Evolutionary conservation across 306 rosid genomes (phyloP).

Genomic region (Rosa chinensis): DNA sequence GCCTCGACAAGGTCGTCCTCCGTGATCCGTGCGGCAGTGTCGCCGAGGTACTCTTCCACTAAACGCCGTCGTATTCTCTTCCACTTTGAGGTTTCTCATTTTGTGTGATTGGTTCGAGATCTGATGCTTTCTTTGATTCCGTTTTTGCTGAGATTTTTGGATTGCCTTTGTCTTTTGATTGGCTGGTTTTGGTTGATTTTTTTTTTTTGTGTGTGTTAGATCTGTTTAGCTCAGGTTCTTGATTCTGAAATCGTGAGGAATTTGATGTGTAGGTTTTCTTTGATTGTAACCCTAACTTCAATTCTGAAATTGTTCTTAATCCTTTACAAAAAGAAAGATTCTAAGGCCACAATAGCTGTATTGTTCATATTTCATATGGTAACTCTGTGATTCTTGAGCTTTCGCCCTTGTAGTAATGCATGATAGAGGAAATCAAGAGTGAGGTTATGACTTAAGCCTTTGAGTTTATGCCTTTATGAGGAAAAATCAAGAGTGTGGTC

Average conservation of each 20-base stretch:
- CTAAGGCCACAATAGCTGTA: background rate
- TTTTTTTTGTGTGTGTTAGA: background rate
- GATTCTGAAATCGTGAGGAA: background rate
- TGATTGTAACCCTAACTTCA: background rate
- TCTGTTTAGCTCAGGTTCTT: conserved; percentile 2
- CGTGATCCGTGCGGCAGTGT: no score
- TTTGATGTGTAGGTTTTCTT: background rate
- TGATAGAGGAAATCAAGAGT: background rate
- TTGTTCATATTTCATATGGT: background rate
- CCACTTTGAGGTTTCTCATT: no score
- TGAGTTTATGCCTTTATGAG: background rate
- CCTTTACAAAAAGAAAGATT: background rate
- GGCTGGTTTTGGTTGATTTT: background rate
- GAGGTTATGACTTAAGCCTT: background rate
- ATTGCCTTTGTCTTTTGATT: background rate
- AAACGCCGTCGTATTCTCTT: no score
- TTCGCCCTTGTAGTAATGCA: background rate
- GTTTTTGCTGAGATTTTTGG: no score
- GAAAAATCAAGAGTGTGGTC: background rate
- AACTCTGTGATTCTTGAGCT: background rate
- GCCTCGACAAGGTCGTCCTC: no score
- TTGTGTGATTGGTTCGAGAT: no score
- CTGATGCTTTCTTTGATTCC: no score
- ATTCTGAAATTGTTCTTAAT: background rate
- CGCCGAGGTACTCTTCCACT: no score